Percentiles rank a stretch among this genome's conserved stretches.
Evolutionary conservation across 345 rosid genomes (phyloP).

Genomic region (Citrus hindsii): DNA sequence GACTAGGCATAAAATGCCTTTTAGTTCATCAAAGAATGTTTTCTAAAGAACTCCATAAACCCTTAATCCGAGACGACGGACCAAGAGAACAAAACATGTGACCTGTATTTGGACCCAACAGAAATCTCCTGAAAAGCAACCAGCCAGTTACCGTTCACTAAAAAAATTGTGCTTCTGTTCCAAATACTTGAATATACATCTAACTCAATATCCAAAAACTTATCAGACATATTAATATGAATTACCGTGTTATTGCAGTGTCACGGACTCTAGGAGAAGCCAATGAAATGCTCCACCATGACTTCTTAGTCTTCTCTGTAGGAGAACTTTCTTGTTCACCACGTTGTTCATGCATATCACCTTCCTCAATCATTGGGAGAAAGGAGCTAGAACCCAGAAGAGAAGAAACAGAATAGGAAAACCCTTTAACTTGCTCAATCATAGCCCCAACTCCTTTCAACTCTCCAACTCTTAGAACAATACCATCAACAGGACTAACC

Average conservation of each 20-base stretch:
- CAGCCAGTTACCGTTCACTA: neutral
- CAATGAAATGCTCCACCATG: constrained; percentile 80
- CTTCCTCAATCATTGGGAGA: constrained; percentile 58
- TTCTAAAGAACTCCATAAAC: neutral
- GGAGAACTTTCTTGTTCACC: constrained; percentile 32
- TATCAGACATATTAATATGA: neutral
- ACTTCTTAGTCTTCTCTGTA: constrained; percentile 49
- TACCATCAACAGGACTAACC: constrained; percentile 97
- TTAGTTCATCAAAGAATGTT: neutral
- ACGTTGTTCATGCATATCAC: constrained; percentile 28
- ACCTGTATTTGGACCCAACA: neutral
- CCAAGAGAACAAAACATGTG: neutral
- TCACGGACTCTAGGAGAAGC: constrained; percentile 77
- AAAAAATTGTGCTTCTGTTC: neutral
- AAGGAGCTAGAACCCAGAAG: constrained; percentile 81
- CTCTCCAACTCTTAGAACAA: constrained; percentile 78
- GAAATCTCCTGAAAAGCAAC: neutral
- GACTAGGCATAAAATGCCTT: neutral
- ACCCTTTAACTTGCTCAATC: constrained; percentile 98
- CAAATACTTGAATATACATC: neutral
- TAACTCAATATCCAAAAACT: neutral
- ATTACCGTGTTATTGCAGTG: constrained; percentile 49
- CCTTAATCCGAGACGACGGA: neutral
- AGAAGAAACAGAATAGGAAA: constrained; percentile 75
- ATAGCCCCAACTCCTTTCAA: constrained; percentile 71